phyloP scores from a whole-genome alignment of 345 rosid genomes.

The Anacardium occidentale region DNA sequence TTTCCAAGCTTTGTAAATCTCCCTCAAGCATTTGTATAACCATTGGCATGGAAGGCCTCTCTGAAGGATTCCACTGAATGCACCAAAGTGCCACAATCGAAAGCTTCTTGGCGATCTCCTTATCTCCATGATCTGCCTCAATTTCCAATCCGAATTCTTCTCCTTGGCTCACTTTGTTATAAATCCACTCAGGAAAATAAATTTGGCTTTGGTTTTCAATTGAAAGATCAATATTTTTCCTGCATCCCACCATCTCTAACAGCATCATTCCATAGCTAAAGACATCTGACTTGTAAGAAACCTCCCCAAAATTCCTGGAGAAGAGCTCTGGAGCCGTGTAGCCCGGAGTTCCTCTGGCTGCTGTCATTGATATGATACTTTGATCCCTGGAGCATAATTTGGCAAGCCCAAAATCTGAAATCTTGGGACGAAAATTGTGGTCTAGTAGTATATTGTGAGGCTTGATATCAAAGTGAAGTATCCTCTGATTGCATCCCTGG shows the following conservation, averaged over 20 bases:
- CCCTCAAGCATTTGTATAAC: constrained; percentile 23
- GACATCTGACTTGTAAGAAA: constrained; percentile 36
- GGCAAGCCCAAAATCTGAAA: constrained; percentile 31
- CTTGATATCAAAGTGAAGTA: constrained; percentile 35
- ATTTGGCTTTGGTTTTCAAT: neutral
- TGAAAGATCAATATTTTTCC: neutral
- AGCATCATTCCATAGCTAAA: constrained; percentile 32
- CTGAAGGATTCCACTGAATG: constrained; percentile 7
- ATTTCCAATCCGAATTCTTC: neutral
- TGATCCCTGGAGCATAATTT: constrained; percentile 20
- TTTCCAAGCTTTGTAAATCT: neutral
- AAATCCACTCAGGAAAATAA: constrained; percentile 8
- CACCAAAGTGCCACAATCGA: neutral
- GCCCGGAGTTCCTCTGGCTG: constrained; percentile 24
- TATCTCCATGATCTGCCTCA: neutral
- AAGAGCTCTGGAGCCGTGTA: constrained; percentile 34
- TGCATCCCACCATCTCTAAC: constrained; percentile 26
- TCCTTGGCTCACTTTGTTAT: constrained; percentile 6
- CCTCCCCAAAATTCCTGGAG: constrained; percentile 23
- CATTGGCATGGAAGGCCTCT: constrained; percentile 14
- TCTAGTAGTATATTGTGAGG: constrained; percentile 34
- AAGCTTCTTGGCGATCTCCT: neutral
- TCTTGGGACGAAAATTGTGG: constrained; percentile 22
- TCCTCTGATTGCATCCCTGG: constrained; percentile 21
- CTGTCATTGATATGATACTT: constrained; percentile 16